Evolutionary conservation across 2,329 filamentous ascomycete species (phyloP).

Genomic region (Geosmithia putterillii): DNA sequence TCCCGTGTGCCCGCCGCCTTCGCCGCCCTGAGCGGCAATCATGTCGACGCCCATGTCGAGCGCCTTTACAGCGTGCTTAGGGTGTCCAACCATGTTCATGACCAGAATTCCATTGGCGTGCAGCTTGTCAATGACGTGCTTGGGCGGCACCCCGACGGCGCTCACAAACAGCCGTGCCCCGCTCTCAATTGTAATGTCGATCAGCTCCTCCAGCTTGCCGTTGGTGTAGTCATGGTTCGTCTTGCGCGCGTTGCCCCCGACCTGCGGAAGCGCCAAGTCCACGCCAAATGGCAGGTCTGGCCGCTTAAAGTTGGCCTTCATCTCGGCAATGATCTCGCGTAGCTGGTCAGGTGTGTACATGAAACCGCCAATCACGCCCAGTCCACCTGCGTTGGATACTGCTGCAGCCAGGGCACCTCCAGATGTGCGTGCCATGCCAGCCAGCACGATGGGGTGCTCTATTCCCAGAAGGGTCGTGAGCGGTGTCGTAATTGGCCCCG

Average conservation of each 20-base stretch:
- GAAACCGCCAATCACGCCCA: conserved; percentile 62
- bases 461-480: conserved; percentile 71
- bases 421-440: conserved; percentile 84
- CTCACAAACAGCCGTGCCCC: conserved; percentile 78
- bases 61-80: conserved; percentile 82
- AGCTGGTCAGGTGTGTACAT: conserved; percentile 65
- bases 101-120: conserved; percentile 71
- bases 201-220: conserved; percentile 76
- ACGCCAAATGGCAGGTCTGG: conserved; percentile 75
- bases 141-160: conserved; percentile 78
- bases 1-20: conserved; percentile 88
- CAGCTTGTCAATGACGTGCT: conserved; percentile 58
- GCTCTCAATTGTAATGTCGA: conserved; percentile 74
- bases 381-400: conserved; percentile 78
- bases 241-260: conserved; percentile 71
- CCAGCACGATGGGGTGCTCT: conserved; percentile 79
- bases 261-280: conserved; percentile 81
- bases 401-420: conserved; percentile 69
- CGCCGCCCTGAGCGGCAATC: conserved; percentile 82
- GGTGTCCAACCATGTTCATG: conserved; percentile 97
- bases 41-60: conserved; percentile 80
- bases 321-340: conserved; percentile 69
- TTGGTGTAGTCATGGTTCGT: conserved; percentile 96
- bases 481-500: conserved; percentile 57
- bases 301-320: conserved; percentile 60